Percentiles rank a stretch among this genome's conserved stretches.
These are phyloP conservation scores for Sanghuangporus baumii DNA, from an alignment of 1,284 basidiomycete species.

Conservation along the genomic window DNA sequence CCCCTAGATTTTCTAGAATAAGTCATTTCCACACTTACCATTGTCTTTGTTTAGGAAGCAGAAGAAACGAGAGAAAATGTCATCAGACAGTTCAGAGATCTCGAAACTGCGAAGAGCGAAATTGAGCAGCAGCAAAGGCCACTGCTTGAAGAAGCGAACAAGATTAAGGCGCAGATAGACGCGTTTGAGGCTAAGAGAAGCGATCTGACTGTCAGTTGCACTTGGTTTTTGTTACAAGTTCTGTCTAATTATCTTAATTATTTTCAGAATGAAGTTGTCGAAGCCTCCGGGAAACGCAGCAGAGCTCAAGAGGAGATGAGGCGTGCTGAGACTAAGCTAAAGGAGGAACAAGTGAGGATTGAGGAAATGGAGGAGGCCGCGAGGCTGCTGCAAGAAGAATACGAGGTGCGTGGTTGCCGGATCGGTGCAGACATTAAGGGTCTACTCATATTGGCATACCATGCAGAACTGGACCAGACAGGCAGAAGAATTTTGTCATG, in stretches of 20 bases:
- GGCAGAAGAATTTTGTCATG: slow-evolving; percentile 58
- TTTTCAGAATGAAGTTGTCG: slow-evolving; percentile 37
- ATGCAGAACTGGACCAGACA: slow-evolving; percentile 57
- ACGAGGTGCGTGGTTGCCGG: slow-evolving; percentile 36
- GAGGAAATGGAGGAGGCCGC: slow-evolving; percentile 39
- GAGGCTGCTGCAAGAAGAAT: slow-evolving; percentile 52
- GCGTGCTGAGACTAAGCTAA: slow-evolving; percentile 45
- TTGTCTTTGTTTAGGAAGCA: slow-evolving; percentile 39
- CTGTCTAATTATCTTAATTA: background rate
- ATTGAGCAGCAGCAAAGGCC: slow-evolving; percentile 38
- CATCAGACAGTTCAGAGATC: slow-evolving; percentile 44
- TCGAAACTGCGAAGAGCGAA: slow-evolving; percentile 35
- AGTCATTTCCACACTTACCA: background rate
- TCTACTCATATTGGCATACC: background rate
- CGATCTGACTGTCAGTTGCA: slow-evolving; percentile 35
- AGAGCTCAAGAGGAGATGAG: slow-evolving; percentile 39
- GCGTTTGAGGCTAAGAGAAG: slow-evolving; percentile 40
- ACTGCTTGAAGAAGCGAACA: slow-evolving; percentile 37
- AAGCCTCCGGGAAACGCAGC: slow-evolving; percentile 40
- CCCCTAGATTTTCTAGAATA: background rate
- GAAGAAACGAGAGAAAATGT: slow-evolving; percentile 45
- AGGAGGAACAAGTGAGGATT: slow-evolving; percentile 37
- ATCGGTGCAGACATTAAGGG: background rate
- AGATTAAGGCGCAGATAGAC: slow-evolving; percentile 40
- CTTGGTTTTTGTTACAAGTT: background rate